Base-by-base conservation (phyloP, 2,329 filamentous ascomycete species). In the Nemania serpens region DNA sequence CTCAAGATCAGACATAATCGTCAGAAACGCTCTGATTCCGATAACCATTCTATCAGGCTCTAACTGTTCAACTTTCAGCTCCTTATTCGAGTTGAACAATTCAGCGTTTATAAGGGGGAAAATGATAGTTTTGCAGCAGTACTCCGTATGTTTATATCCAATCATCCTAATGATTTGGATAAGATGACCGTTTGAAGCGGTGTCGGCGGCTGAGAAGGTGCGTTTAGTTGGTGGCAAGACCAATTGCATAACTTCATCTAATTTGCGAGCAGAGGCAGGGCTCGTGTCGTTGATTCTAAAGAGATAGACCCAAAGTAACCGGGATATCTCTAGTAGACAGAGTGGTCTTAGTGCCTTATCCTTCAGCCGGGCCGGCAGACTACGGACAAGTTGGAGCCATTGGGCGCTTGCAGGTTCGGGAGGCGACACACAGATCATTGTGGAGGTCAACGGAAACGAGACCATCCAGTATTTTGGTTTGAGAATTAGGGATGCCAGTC, bases 21-120 rank as follows among this genome's bases (percentile, higher is more conserved):
- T 91, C 29, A 99, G 82, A 73, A 98, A 99, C 2, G 95, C 91
- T 64, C 93, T 87, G 64, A 99, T 99, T 2, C 93, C 95, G 68
- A 99, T 91, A n/a, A 98, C 94, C 78, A 97, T 96, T 69, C 91
- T 90, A 72, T 99, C 96, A 0, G 96, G 95, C 64, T 99, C 95
- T 63, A 99, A 83, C 71, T 96, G 91, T 71, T 98, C 95, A 29
- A 97, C 90, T 71, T 87, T 93, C 43, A 95, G 78, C 46, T 97
- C 91, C 69, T 88, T 83, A 65, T 91, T 80, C 17, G 88, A 86
- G 29, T 85, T 82, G 73, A 97, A 95, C n/a, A 93, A 80, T 54
- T 97, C 94, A 1, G 93, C 92, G 72, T 96, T 97, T 72, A 99
- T 90, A 39, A 99, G 79, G 2, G 94, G 95, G 69, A 97, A 98